Evolutionary conservation across 768 basidiomycete genomes (phyloP), one percentile per base, ranked within the genome.

Genomic region (Phaeotremella skinneri): DNA sequence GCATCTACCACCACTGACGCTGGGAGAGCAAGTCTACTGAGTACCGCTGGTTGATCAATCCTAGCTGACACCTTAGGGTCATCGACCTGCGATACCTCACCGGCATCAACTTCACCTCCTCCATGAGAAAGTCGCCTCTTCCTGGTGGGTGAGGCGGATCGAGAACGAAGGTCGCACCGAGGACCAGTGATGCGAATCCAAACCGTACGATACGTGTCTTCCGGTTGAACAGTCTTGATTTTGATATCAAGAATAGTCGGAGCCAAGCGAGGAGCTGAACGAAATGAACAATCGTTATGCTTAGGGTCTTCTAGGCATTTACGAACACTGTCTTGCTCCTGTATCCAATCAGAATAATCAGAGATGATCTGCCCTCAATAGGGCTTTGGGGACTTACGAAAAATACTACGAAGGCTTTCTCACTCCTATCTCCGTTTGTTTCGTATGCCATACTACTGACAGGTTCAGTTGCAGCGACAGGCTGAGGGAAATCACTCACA

Each of bases 351-450:
- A 55, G 51, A 48, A 16, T 23, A 51, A 42, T 17, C 13, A 17
- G 26, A 29, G 25, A 48, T n/a, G 1, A 2, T 13, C 43, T 21
- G 31, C 26, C 48, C 31, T 31, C 32, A 42, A 20, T 26, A 29
- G 27, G 13, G 13, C 14, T 26, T 39, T 21, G 39, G 29, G 20
- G 25, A 48, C 66, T 63, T 42, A 65, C 69, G 7, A 62, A 31
- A 34, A 70, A 70, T 5, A 70, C 63, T 3, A 70, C 61, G 16
- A 60, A 55, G 31, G 30, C 58, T 37, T 66, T 58, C 26, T 70
- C 63, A 45, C 57, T 53, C 1, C 20, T 51, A 34, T 61, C 45
- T 20, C 61, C 61, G 17, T 52, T 51, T 1, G 43, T 27, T 17
- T 67, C 61, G 49, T 61, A 52, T 27, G 49, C 58, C 37, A 56